phyloP scores from a whole-genome alignment of 2,329 filamentous ascomycete species.

The Calonectria hawksworthii region DNA sequence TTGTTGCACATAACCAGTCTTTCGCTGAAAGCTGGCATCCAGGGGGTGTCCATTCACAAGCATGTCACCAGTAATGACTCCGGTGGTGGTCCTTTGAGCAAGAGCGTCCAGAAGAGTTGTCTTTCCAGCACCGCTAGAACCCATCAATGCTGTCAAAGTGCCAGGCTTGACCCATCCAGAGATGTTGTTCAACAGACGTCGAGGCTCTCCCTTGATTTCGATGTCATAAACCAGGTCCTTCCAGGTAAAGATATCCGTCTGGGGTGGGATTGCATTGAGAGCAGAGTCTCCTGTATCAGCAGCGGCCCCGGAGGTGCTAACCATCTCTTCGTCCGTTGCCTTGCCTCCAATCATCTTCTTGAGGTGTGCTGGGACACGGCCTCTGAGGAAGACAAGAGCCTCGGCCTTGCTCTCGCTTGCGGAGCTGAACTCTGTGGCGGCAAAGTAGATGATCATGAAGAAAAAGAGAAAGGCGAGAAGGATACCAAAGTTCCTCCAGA shows the following conservation, averaged over 20 bases:
- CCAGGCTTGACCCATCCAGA: constrained; percentile 89
- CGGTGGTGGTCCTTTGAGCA: constrained; percentile 63
- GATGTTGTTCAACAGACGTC: constrained; percentile 79
- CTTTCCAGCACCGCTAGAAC: constrained; percentile 59
- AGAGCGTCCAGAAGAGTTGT: constrained; percentile 51
- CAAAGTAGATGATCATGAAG: constrained; percentile 72
- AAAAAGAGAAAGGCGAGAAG: constrained; percentile 71
- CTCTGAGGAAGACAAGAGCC: constrained; percentile 61
- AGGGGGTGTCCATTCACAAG: constrained; percentile 68
- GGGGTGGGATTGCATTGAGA: constrained; percentile 45
- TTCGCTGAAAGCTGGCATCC: constrained; percentile 68
- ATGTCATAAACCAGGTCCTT: constrained; percentile 75
- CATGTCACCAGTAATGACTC: constrained; percentile 72
- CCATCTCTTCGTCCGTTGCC: not conserved
- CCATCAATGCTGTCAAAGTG: constrained; percentile 81
- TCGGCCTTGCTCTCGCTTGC: constrained; percentile 67
- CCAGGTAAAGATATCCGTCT: constrained; percentile 77
- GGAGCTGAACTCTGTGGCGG: constrained; percentile 73
- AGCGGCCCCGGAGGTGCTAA: not conserved
- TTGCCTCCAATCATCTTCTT: not conserved
- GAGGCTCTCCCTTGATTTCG: constrained; percentile 77
- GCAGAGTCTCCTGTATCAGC: constrained; percentile 26
- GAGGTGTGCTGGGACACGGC: constrained; percentile 56
- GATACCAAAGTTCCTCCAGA: constrained; percentile 76
- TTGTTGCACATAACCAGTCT: constrained; percentile 74